Base-by-base conservation (phyloP, 2,329 filamentous ascomycete genomes). In the Pyricularia grisea region DNA sequence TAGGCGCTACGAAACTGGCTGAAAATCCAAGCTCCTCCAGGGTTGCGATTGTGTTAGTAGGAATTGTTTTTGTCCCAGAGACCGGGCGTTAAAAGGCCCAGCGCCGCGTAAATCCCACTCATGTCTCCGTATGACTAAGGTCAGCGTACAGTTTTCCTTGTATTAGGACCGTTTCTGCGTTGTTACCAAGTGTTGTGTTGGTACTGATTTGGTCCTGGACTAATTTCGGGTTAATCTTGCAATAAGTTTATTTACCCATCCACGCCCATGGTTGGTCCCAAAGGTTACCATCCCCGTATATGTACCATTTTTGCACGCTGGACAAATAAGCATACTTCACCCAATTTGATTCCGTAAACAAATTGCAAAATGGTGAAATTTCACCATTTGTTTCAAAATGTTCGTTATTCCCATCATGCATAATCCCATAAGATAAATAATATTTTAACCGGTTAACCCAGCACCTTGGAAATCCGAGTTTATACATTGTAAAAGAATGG, bases 81-180 rank as follows among this genome's bases (percentile, higher is more conserved):
- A 76, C 74, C 0, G 92, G 63, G 78, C 79, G 73, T 93, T 91
- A 79, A 93, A 97, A 97, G 80, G 0, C 93, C 92, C 72, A 97
- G 76, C 0, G 93, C 92, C 5, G 88, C 88, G 75, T 91, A 91
- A 6, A 96, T 87, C 7, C 86, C 85, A 31, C 87, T 87, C 88
- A 97, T 93, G 75, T 91, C 89, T 96, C 97, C 79, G 97, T 94
- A 78, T 97, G 94, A 71, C 89, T 92, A 76, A 97, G 97, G 78
- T 97, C 94, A 0, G 92, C 93, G 75, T 96, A 97, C 1, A 97
- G 79, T 12, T 80, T 80, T 63, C 81, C 79, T 71, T 85, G 83
- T 0, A 97, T 80, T 0, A 94, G 93, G 75, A 97, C 97, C 0
- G 91, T 94, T 7, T 78, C 76, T 0, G 85, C 79, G 70, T 88